Conservation (phyloP, 345 rosid species). For the Populus tremula region DNA sequence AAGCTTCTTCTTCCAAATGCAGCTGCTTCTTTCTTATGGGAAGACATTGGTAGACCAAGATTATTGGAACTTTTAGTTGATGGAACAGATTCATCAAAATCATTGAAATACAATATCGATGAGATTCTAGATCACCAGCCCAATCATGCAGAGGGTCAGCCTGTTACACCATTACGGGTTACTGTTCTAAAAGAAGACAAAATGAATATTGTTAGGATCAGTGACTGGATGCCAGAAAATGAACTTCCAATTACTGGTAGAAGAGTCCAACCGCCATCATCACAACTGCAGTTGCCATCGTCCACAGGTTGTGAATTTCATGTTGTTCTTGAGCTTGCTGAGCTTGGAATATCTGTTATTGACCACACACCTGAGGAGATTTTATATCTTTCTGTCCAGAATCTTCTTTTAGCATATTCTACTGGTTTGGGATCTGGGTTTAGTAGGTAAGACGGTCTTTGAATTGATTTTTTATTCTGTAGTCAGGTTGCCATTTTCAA, state of each 20-base stretch:
- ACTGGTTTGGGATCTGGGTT: conserved; percentile 89
- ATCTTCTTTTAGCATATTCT: conserved; percentile 79
- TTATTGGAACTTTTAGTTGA: conserved; percentile 70
- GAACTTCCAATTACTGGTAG: conserved; percentile 45
- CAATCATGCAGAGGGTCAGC: conserved; percentile 44
- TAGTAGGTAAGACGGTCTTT: conserved; percentile 55
- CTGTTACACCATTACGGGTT: conserved; percentile 72
- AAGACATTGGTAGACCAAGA: conserved; percentile 78
- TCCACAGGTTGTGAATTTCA: conserved; percentile 72
- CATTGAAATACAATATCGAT: conserved; percentile 72
- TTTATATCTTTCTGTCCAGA: conserved; percentile 78
- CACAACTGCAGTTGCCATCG: conserved; percentile 39
- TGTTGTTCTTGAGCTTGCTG: conserved; percentile 79
- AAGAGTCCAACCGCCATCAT: conserved; percentile 37
- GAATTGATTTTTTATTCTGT: conserved; percentile 7
- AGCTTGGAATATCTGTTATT: conserved; percentile 83
- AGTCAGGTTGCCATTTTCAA: neutral
- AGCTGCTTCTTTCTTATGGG: conserved; percentile 94
- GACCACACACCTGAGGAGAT: conserved; percentile 98
- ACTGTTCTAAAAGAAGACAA: conserved; percentile 79
- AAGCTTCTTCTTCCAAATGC: conserved; percentile 81
- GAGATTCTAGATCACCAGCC: conserved; percentile 77
- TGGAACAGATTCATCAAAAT: conserved; percentile 60
- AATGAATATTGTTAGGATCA: conserved; percentile 65
- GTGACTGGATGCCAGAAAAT: conserved; percentile 95